These are phyloP conservation scores for Citrus glauca DNA, from an alignment of 345 rosid species.

Conservation along the genomic window DNA sequence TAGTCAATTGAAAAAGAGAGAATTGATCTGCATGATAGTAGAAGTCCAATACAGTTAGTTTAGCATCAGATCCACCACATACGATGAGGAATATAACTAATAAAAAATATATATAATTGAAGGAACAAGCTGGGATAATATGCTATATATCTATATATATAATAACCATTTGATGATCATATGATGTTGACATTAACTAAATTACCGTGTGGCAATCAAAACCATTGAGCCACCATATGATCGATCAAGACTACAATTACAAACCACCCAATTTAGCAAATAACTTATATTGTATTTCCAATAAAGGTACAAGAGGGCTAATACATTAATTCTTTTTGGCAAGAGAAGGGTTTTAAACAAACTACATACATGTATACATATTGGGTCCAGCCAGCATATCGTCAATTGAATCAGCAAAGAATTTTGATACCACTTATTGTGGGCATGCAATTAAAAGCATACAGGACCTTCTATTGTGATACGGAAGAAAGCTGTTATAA, in stretches of 20 bases:
- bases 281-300: no score
- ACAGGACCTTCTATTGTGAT: not conserved
- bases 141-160: not conserved
- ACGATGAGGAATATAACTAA: not conserved
- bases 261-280: no score
- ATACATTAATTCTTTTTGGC: no score
- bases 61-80: slow-evolving; percentile 4
- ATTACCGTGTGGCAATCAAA: not conserved
- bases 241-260: not conserved
- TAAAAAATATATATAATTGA: not conserved
- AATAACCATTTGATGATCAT: not conserved
- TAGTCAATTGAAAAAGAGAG: not conserved
- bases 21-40: not conserved
- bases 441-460: not conserved
- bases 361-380: not conserved
- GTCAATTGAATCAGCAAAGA: not conserved
- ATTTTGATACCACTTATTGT: not conserved
- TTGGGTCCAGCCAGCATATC: not conserved
- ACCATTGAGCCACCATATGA: not conserved
- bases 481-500: not conserved
- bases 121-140: not conserved
- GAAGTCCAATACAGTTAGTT: not conserved
- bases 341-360: not conserved
- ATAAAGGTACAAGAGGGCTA: no score
- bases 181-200: not conserved